Percentiles rank a stretch among this genome's conserved stretches.
phyloP scores from a whole-genome alignment of 2,329 filamentous ascomycete genomes.

The Arthrobotrys sphaeroides region DNA sequence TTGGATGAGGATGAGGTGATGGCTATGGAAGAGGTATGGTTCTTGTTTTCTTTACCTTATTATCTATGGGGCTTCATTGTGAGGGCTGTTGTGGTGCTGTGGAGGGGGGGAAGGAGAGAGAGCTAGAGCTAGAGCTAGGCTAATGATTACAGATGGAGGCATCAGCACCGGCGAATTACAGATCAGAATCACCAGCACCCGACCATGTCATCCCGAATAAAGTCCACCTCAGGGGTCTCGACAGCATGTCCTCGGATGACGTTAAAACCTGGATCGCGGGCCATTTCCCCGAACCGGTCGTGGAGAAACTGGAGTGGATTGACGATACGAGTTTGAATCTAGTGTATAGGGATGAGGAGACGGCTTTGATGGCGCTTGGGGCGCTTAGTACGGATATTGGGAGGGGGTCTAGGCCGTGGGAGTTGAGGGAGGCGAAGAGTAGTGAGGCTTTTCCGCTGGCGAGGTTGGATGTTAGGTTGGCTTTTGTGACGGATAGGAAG shows the following conservation, averaged over 20 bases:
- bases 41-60: background rate
- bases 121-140: background rate
- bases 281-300: constrained; percentile 69
- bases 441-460: constrained; percentile 74
- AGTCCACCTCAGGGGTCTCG: constrained; percentile 84
- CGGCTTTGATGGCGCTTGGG: constrained; percentile 67
- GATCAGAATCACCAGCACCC: constrained; percentile 22
- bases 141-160: constrained; percentile 11
- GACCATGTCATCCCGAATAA: constrained; percentile 67
- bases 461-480: constrained; percentile 76
- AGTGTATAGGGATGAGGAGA: constrained; percentile 71
- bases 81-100: background rate
- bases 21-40: constrained; percentile 43
- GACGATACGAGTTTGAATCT: constrained; percentile 86
- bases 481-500: constrained; percentile 81
- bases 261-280: constrained; percentile 78
- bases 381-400: constrained; percentile 62
- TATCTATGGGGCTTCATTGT: background rate
- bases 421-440: constrained; percentile 74
- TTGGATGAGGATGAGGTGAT: constrained; percentile 53
- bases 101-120: background rate
- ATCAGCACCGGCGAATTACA: constrained; percentile 4
- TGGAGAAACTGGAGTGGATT: constrained; percentile 85
- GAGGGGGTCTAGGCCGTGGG: constrained; percentile 65
- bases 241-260: constrained; percentile 80